These are phyloP conservation scores for Petunia hybrid DNA, from an alignment of 305 asterid species.

Conservation along the genomic window DNA sequence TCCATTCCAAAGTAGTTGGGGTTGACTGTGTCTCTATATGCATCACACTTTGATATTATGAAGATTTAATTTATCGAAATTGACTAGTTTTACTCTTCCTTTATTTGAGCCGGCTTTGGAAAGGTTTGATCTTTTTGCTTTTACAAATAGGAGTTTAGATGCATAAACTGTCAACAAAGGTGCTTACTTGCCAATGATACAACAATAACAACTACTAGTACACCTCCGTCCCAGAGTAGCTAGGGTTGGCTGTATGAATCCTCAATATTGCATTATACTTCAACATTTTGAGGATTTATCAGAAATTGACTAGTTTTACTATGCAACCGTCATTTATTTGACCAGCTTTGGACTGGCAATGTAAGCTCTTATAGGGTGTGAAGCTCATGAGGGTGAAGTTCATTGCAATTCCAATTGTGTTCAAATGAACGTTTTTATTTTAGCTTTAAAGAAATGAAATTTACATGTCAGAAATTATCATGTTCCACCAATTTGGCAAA, in stretches of 20 bases:
- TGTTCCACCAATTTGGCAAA: background rate
- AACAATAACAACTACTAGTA: background rate
- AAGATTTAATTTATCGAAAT: no score
- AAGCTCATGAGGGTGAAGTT: background rate
- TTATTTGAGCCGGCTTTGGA: no score
- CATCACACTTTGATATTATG: no score
- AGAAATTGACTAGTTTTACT: background rate
- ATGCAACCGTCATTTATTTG: background rate
- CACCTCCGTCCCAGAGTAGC: background rate
- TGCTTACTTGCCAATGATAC: background rate
- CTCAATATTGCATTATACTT: constrained; percentile 3
- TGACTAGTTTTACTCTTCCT: no score
- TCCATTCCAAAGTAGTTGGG: no score
- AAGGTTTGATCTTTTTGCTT: background rate
- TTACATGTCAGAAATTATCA: background rate
- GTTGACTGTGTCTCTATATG: no score
- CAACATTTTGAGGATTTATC: background rate
- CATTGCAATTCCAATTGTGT: constrained; percentile 1
- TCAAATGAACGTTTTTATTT: background rate
- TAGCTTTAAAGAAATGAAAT: constrained; percentile 13
- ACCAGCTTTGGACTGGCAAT: background rate
- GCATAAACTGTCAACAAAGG: background rate
- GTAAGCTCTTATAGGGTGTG: background rate
- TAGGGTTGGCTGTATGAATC: background rate
- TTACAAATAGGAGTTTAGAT: constrained; percentile 19